Evolutionary conservation across 139 green algal genomes (phyloP).

Genomic region (Edaphochlamys debaryana): DNA sequence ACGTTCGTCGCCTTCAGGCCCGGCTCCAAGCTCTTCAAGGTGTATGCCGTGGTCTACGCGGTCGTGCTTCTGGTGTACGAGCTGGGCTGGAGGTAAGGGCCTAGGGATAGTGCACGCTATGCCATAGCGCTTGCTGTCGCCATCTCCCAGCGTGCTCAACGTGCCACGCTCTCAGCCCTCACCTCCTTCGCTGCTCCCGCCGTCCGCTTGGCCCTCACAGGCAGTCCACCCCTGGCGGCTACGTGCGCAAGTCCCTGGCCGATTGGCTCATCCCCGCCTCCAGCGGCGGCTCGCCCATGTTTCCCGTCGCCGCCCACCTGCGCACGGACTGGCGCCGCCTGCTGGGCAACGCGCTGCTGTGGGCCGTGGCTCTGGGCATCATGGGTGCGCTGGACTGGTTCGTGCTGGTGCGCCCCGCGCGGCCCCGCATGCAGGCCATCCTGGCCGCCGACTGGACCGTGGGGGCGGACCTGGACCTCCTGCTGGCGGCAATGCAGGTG

Average conservation of each 20-base stretch:
- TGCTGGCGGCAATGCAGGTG: constrained; percentile 1
- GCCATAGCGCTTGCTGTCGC: no score
- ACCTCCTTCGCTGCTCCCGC: no score
- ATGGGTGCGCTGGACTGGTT: constrained; percentile 77
- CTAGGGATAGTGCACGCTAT: no score
- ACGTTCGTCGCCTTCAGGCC: neutral
- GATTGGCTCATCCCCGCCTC: neutral
- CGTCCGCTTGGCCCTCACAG: no score
- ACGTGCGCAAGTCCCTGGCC: neutral
- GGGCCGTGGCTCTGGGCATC: constrained; percentile 58
- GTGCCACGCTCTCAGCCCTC: no score
- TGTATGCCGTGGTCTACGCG: neutral
- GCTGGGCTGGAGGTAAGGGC: neutral
- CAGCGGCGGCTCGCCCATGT: constrained; percentile 10
- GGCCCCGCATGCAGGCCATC: neutral
- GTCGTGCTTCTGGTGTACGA: neutral
- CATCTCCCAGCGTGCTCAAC: no score
- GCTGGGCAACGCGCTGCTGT: constrained; percentile 66
- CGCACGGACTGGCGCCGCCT: constrained; percentile 1
- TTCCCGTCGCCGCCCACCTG: neutral
- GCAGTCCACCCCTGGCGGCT: constrained; percentile 8
- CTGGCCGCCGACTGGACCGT: neutral
- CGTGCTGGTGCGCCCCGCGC: constrained; percentile 13
- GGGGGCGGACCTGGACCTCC: constrained; percentile 7
- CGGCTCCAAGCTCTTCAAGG: no score